These are phyloP conservation scores for Hemisphaericaspora lyxosophila DNA, from an alignment of 1,139 yeast species.

Conservation along the genomic window DNA sequence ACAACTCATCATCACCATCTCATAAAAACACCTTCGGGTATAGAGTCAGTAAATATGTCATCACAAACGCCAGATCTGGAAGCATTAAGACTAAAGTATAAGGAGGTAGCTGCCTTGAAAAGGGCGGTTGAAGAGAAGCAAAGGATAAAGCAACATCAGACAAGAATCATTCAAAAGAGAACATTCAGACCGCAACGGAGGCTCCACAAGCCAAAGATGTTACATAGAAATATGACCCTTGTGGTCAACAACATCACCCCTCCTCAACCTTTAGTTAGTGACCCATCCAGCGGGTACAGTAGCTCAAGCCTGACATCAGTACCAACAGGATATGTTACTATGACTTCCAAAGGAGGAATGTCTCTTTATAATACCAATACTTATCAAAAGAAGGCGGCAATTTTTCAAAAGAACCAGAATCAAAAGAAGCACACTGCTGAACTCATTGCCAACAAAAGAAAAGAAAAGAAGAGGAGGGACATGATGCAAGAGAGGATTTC, in stretches of 20 bases:
- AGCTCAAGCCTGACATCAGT: not conserved
- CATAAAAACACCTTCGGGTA: too few species aligned
- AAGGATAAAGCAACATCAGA: conserved; percentile 5
- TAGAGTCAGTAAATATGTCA: conserved; percentile 14
- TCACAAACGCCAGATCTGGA: conserved; percentile 17
- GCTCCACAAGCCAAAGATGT: not conserved
- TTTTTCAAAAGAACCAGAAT: conserved; percentile 3
- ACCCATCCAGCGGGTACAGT: not conserved
- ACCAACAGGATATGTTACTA: conserved; percentile 9
- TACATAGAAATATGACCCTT: conserved; percentile 5
- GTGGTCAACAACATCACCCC: not conserved
- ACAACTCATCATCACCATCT: too few species aligned
- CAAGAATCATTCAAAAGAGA: not conserved
- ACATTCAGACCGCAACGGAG: not conserved
- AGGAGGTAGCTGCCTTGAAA: conserved; percentile 35
- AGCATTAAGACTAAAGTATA: conserved; percentile 28
- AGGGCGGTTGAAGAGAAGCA: conserved; percentile 26
- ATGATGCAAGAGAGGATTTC: conserved; percentile 19
- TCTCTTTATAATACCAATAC: conserved; percentile 35
- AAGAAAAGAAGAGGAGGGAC: conserved; percentile 13
- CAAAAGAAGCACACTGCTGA: conserved; percentile 1
- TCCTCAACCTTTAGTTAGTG: not conserved
- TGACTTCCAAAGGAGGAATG: conserved; percentile 34
- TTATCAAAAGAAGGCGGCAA: conserved; percentile 32
- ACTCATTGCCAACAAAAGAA: conserved; percentile 17